Evolutionary conservation across 139 green algal genomes (phyloP), one percentile per base, ranked within the genome.

Genomic region (Nannochloris sp.): DNA sequence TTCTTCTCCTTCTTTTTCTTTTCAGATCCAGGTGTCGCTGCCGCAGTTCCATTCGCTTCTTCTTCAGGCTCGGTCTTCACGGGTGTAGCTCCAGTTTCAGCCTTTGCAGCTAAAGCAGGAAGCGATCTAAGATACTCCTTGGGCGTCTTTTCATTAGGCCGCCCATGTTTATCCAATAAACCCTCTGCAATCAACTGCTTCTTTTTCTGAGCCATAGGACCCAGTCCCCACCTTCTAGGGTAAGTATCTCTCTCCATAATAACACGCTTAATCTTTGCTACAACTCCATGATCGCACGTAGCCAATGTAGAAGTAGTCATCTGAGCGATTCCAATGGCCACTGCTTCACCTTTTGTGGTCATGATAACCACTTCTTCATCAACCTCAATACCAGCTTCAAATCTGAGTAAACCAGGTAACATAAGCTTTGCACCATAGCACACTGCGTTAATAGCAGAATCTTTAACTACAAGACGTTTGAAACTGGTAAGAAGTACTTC

Each of bases 191-290:
- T 91, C 32, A 99, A 80, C 85, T 96, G 89, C 85, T 98, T 99
- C 82, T 99, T 99, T 68, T 90, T 79, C 59, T 87, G 73, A 7
- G 94, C 91, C 54, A 90, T 92, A 13, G 93, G 93, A 9, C 94
- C 93, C 63, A 99, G 82, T 19, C 92, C 92, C 90, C 90, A 96
- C 61, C 87, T 74, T 15, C 93, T 75, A 7, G 94, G 94, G 83
- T 99, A 99, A n/a, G 94, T 98, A 77, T 98, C 94, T 4, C 94
- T 74, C 79, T 99, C 94, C 91, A 99, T 98, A 60, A 99, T 93
- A 1, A 99, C 92, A 9, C 92, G 81, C 83, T 97, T 97, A 48
- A 97, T 86, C 74, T 97, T 97, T 30, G 93, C 93, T 23, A 97
- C 94, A 54, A 85, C 88, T 29, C 94, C 92, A 66, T 98, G 92